Percentiles rank a stretch among this genome's conserved stretches.
phyloP scores from a whole-genome alignment of 2,329 filamentous ascomycete genomes.

The Neoscytalidium dimidiatum region DNA sequence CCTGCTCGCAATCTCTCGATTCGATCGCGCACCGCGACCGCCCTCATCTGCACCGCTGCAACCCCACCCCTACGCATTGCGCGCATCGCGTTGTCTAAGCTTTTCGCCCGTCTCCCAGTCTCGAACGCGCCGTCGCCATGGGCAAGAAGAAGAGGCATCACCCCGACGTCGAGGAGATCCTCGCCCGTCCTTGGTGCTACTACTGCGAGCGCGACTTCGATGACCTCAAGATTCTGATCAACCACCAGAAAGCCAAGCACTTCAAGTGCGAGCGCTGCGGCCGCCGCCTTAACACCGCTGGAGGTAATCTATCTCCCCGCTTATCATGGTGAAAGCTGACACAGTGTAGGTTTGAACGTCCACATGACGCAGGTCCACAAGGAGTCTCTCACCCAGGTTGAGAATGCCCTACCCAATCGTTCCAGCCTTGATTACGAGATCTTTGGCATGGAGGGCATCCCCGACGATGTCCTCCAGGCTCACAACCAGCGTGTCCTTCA shows the following conservation, averaged over 20 bases:
- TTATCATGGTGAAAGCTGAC: slow-evolving; percentile 22
- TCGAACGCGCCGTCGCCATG: slow-evolving; percentile 50
- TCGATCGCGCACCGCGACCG: not conserved
- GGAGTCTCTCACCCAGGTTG: slow-evolving; percentile 81
- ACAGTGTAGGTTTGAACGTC: slow-evolving; percentile 74
- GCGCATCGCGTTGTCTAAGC: not conserved
- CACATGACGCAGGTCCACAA: slow-evolving; percentile 99
- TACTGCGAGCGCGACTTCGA: slow-evolving; percentile 99
- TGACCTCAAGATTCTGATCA: slow-evolving; percentile 93
- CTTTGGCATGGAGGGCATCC: slow-evolving; percentile 97
- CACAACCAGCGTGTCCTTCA: slow-evolving; percentile 86
- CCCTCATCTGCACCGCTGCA: not conserved
- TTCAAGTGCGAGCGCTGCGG: slow-evolving; percentile 95
- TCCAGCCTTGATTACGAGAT: slow-evolving; percentile 89
- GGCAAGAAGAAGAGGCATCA: slow-evolving; percentile 89
- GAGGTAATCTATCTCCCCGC: slow-evolving; percentile 63
- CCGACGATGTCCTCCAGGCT: slow-evolving; percentile 77
- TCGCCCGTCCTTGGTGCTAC: slow-evolving; percentile 92
- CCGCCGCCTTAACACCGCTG: slow-evolving; percentile 86
- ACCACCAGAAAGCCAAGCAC: slow-evolving; percentile 98
- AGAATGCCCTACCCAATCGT: slow-evolving; percentile 88
- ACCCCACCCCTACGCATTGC: not conserved
- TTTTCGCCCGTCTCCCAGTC: not conserved
- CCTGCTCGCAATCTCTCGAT: not conserved
- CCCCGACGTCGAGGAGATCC: slow-evolving; percentile 83